Conservation (phyloP, 2,329 filamentous ascomycete genomes). For the Boeremia lycopersici region DNA sequence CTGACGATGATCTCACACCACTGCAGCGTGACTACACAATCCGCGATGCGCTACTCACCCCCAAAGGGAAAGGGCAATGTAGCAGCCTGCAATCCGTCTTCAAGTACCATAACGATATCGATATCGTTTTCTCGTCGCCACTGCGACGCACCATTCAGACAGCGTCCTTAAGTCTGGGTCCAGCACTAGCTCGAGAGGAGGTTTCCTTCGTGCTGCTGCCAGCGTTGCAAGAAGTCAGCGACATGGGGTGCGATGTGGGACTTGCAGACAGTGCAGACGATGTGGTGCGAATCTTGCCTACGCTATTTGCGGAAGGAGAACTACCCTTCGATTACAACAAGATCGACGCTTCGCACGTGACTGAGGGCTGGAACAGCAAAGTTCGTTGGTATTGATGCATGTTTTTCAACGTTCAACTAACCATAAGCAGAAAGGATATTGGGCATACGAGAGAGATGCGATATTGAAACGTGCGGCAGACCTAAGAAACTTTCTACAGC, state of each 20-base stretch:
- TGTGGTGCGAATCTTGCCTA: slow-evolving; percentile 49
- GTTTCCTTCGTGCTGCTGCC: slow-evolving; percentile 68
- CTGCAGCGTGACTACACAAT: slow-evolving; percentile 70
- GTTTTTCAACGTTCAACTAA: slow-evolving; percentile 8
- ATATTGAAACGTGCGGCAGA: slow-evolving; percentile 39
- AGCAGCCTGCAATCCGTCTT: slow-evolving; percentile 66
- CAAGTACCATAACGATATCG: slow-evolving; percentile 62
- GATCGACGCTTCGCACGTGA: slow-evolving; percentile 67
- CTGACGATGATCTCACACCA: slow-evolving; percentile 48
- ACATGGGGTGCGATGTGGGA: slow-evolving; percentile 78
- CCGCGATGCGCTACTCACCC: slow-evolving; percentile 79
- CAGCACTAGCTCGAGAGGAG: slow-evolving; percentile 44
- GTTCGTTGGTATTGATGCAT: slow-evolving; percentile 17
- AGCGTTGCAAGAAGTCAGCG: slow-evolving; percentile 77
- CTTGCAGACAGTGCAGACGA: slow-evolving; percentile 48
- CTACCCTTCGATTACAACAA: slow-evolving; percentile 53
- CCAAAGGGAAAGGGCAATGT: slow-evolving; percentile 78
- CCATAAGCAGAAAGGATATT: slow-evolving; percentile 34
- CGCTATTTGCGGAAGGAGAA: slow-evolving; percentile 61
- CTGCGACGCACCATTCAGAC: slow-evolving; percentile 83
- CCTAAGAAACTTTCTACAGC: slow-evolving; percentile 35
- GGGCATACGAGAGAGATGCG: slow-evolving; percentile 35
- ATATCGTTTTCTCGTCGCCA: slow-evolving; percentile 77
- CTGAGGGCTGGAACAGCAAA: slow-evolving; percentile 76
- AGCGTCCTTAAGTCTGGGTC: slow-evolving; percentile 70